These are phyloP conservation scores for Phaffomyces thermotolerans DNA, from an alignment of 805 yeast species.

Conservation along the genomic window DNA sequence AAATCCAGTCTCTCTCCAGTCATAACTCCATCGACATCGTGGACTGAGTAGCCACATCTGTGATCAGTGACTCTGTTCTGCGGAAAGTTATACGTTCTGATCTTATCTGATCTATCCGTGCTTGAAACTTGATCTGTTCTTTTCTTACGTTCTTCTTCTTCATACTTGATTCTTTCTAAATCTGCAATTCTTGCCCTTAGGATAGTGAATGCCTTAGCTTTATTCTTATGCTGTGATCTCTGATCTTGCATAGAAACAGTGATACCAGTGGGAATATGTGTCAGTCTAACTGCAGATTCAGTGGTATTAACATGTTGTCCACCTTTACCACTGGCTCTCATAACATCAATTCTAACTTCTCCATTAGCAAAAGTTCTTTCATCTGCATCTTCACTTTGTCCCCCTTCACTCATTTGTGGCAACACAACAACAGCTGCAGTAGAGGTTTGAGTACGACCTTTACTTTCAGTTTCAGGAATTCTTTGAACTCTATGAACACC, in stretches of 20 bases:
- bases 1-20: slow-evolving; percentile 52
- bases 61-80: slow-evolving; percentile 94
- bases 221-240: slow-evolving; percentile 89
- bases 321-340: slow-evolving; percentile 96
- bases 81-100: slow-evolving; percentile 87
- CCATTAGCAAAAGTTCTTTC: slow-evolving; percentile 76
- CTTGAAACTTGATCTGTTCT: slow-evolving; percentile 81
- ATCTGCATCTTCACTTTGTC: slow-evolving; percentile 38
- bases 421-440: slow-evolving; percentile 93
- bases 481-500: slow-evolving; percentile 97
- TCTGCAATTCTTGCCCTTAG: slow-evolving; percentile 83
- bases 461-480: slow-evolving; percentile 86
- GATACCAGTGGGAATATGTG: slow-evolving; percentile 88
- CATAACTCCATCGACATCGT: slow-evolving; percentile 65
- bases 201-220: slow-evolving; percentile 83
- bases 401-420: slow-evolving; percentile 65
- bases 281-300: slow-evolving; percentile 90
- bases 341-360: slow-evolving; percentile 90
- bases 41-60: slow-evolving; percentile 73
- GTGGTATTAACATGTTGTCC: slow-evolving; percentile 98
- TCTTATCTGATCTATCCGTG: slow-evolving; percentile 87
- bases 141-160: slow-evolving; percentile 54
- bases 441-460: slow-evolving; percentile 92
- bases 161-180: slow-evolving; percentile 56
- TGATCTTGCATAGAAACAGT: slow-evolving; percentile 90